These are phyloP conservation scores for Sporormia fimetaria DNA, from an alignment of 495 filamentous ascomycete species.

Conservation along the genomic window DNA sequence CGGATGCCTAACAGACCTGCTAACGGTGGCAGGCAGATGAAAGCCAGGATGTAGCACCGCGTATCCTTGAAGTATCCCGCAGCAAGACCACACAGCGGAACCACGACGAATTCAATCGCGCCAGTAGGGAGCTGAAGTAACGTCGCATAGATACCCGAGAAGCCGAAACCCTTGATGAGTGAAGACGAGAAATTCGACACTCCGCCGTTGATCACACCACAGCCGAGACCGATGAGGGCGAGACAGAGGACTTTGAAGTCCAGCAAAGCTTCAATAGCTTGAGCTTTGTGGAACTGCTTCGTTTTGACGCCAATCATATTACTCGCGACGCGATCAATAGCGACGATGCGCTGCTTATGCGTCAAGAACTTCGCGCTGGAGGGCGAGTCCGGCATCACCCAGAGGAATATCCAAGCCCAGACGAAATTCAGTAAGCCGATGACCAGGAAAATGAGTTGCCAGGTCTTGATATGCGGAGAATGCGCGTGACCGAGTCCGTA, in stretches of 20 bases:
- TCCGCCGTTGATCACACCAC: slow-evolving; percentile 43
- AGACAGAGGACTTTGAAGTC: slow-evolving; percentile 56
- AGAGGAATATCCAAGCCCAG: slow-evolving; percentile 33
- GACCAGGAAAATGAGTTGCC: slow-evolving; percentile 26
- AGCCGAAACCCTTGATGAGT: slow-evolving; percentile 53
- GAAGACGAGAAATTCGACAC: slow-evolving; percentile 52
- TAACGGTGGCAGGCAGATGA: slow-evolving; percentile 37
- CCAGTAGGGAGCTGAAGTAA: slow-evolving; percentile 43
- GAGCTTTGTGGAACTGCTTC: slow-evolving; percentile 27
- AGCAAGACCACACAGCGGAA: slow-evolving; percentile 19
- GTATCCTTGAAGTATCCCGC: slow-evolving; percentile 29
- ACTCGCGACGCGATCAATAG: slow-evolving; percentile 18
- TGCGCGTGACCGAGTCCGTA: slow-evolving; percentile 38
- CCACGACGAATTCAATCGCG: slow-evolving; percentile 23
- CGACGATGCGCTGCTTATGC: slow-evolving; percentile 22
- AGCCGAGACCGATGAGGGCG: slow-evolving; percentile 47
- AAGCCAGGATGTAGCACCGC: slow-evolving; percentile 21
- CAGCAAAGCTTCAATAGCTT: slow-evolving; percentile 45
- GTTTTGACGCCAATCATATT: slow-evolving; percentile 29
- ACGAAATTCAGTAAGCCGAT: slow-evolving; percentile 41
- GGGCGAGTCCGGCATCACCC: slow-evolving; percentile 39
- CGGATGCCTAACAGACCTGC: slow-evolving; percentile 39
- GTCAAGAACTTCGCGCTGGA: slow-evolving; percentile 35
- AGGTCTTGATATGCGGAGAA: slow-evolving; percentile 19
- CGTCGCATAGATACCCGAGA: slow-evolving; percentile 41